These are phyloP conservation scores for Sutorius eximius DNA, from an alignment of 1,284 basidiomycete genomes.

Conservation along the genomic window DNA sequence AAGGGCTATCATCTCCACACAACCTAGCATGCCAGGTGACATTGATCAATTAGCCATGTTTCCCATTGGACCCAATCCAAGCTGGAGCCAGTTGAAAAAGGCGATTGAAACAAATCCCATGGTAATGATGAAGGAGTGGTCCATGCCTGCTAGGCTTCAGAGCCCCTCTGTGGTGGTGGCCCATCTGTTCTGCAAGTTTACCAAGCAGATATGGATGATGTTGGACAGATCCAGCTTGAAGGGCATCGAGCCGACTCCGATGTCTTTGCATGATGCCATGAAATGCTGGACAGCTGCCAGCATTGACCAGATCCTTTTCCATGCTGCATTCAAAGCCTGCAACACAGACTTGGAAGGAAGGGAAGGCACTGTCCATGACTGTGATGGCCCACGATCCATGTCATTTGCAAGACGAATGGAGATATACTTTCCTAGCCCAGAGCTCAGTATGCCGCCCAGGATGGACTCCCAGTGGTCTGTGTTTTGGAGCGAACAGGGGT, in stretches of 20 bases:
- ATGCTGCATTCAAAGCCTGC: neutral
- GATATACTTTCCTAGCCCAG: slow-evolving; percentile 1
- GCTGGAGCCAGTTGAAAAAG: slow-evolving; percentile 12
- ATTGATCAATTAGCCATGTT: slow-evolving; percentile 1
- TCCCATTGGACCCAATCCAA: slow-evolving; percentile 4
- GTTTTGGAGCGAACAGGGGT: neutral
- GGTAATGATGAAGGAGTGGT: slow-evolving; percentile 6
- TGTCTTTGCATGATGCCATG: neutral
- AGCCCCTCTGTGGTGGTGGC: neutral
- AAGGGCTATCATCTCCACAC: neutral
- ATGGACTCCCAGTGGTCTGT: neutral
- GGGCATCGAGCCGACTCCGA: neutral
- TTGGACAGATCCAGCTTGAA: neutral
- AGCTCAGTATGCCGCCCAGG: accelerated
- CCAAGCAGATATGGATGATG: slow-evolving; percentile 12
- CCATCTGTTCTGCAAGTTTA: slow-evolving; percentile 6
- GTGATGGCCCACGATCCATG: neutral
- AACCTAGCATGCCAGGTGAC: neutral
- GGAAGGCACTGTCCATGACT: neutral
- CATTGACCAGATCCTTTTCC: neutral
- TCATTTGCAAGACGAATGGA: neutral
- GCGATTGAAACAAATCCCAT: neutral
- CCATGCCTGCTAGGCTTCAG: neutral
- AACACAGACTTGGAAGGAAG: slow-evolving; percentile 1
- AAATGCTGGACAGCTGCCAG: slow-evolving; percentile 8